Percentiles rank a stretch among this genome's conserved stretches.
Conservation (phyloP, 306 rosid species). For the Rosa persica region DNA sequence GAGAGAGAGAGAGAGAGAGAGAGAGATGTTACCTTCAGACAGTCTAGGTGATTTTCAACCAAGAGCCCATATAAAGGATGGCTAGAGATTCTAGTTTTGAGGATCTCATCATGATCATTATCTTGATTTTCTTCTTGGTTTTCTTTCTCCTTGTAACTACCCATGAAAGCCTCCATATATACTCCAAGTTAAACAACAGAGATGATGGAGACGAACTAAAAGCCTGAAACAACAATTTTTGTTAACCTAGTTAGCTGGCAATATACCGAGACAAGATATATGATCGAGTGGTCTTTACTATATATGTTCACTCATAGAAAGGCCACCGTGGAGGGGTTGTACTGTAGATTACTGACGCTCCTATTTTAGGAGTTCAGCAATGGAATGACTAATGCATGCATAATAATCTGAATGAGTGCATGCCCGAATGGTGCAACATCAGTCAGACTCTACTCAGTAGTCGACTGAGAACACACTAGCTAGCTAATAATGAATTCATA, state of each 20-base stretch:
- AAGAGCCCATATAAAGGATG: constrained; percentile 71
- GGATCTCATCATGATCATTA: constrained; percentile 45
- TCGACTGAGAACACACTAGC: not conserved
- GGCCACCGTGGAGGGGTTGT: not conserved
- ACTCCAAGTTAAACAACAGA: not conserved
- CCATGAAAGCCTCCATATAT: constrained; percentile 46
- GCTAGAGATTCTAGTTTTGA: constrained; percentile 67
- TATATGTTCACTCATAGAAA: constrained; percentile 2
- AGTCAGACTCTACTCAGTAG: constrained; percentile 10
- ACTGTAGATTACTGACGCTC: constrained; percentile 41
- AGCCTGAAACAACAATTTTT: not conserved
- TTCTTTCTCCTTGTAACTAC: constrained; percentile 10
- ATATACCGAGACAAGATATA: not conserved
- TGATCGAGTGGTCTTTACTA: constrained; percentile 12
- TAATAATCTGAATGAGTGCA: constrained; percentile 15
- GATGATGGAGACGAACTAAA: not conserved
- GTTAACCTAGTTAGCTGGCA: not conserved
- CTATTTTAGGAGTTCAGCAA: constrained; percentile 57
- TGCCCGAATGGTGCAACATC: constrained; percentile 7
- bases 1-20: not conserved
- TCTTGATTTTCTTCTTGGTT: constrained; percentile 10
- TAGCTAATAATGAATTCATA: constrained; percentile 8
- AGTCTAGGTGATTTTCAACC: constrained; percentile 67
- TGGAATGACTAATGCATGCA: constrained; percentile 59
- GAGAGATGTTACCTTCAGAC: constrained; percentile 59